Evolutionary conservation across 208 protist species (phyloP).

Genomic region (Zelonia costaricensis): DNA sequence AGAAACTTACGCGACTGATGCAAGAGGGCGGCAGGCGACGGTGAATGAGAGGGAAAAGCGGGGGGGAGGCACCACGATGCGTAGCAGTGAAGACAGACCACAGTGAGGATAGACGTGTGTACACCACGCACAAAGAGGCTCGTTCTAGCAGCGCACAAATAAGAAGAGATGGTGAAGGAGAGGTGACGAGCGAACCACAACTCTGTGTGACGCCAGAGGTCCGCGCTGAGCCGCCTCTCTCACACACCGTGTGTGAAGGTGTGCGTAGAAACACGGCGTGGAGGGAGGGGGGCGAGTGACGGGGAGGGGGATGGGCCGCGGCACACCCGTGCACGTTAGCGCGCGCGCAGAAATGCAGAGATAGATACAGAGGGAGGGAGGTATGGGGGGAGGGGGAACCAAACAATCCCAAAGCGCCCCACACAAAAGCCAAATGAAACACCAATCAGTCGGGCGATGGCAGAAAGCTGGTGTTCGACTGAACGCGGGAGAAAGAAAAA

Average conservation of each 20-base stretch:
- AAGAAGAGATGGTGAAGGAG: too few relatives aligned
- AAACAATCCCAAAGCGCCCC: neutral
- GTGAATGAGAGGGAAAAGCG: too few relatives aligned
- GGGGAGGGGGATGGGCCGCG: neutral
- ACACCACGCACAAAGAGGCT: too few relatives aligned
- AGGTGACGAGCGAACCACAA: too few relatives aligned
- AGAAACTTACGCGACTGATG: too few relatives aligned
- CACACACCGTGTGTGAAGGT: neutral
- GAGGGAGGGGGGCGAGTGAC: neutral
- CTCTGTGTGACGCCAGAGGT: too few relatives aligned
- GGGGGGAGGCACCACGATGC: too few relatives aligned
- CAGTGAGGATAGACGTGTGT: too few relatives aligned
- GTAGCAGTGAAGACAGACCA: too few relatives aligned
- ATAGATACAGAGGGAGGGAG: neutral
- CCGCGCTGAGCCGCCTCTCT: slow-evolving; percentile 5
- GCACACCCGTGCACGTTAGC: too few relatives aligned
- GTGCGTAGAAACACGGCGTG: neutral
- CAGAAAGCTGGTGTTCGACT: neutral
- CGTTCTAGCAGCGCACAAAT: too few relatives aligned
- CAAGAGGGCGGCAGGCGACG: too few relatives aligned
- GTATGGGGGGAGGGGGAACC: neutral
- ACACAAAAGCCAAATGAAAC: neutral
- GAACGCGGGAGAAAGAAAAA: neutral
- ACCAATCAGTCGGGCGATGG: neutral
- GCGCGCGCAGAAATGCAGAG: neutral